Conservation (phyloP, 2,329 filamentous ascomycete genomes). For the Furcasterigmium furcatum region DNA sequence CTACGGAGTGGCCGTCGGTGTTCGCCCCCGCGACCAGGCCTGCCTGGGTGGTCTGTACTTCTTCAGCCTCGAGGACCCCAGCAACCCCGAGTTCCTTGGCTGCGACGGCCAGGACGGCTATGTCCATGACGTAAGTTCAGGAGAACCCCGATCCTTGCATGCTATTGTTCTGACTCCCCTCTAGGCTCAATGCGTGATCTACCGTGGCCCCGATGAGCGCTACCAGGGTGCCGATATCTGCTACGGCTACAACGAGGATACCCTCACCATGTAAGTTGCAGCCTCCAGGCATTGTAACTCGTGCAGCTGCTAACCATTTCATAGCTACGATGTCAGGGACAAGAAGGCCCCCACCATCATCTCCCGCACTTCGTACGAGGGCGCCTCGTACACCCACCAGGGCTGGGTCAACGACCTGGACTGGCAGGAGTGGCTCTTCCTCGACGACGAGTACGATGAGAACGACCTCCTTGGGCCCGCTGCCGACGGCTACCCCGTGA, state of each 20-base stretch:
- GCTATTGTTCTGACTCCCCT: conserved; percentile 10
- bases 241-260: conserved; percentile 52
- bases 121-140: conserved; percentile 35
- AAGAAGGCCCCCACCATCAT: conserved; percentile 43
- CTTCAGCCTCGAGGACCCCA: conserved; percentile 19
- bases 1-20: conserved; percentile 35
- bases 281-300: not conserved
- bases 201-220: conserved; percentile 42
- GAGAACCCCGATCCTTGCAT: not conserved
- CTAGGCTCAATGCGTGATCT: conserved; percentile 53
- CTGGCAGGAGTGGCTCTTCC: conserved; percentile 33
- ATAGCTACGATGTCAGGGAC: conserved; percentile 44
- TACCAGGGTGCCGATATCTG: conserved; percentile 46
- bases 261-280: conserved; percentile 35
- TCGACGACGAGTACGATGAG: conserved; percentile 51
- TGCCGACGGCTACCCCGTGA: conserved; percentile 38
- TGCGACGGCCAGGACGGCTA: conserved; percentile 46
- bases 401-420: conserved; percentile 45
- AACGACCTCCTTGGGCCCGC: conserved; percentile 30
- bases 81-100: conserved; percentile 44
- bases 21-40: conserved; percentile 15
- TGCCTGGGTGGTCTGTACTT: conserved; percentile 43
- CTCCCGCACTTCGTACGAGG: conserved; percentile 52
- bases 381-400: conserved; percentile 55
- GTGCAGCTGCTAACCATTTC: not conserved